phyloP scores from a whole-genome alignment of 2,329 filamentous ascomycete genomes.

The Penicillium concentricum region DNA sequence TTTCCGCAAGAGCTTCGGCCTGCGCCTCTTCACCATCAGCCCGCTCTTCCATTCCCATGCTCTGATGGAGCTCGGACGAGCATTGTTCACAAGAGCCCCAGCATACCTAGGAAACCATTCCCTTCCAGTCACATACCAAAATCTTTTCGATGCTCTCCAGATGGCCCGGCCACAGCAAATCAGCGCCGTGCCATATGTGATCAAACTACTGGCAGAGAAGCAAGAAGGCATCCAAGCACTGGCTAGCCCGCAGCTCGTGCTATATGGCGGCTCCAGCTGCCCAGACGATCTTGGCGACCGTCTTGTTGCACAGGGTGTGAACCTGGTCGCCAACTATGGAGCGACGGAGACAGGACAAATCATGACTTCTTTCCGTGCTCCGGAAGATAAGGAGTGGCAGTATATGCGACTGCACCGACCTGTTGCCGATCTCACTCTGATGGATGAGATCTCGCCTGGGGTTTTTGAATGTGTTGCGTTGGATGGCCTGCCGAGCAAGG shows the following conservation, averaged over 20 bases:
- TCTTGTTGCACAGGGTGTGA: slow-evolving; percentile 54
- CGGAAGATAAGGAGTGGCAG: slow-evolving; percentile 59
- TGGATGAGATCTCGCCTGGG: slow-evolving; percentile 37
- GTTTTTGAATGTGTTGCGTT: slow-evolving; percentile 41
- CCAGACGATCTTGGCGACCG: slow-evolving; percentile 59
- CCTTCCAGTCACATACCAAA: slow-evolving; percentile 54
- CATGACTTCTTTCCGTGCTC: slow-evolving; percentile 58
- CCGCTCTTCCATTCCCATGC: slow-evolving; percentile 62
- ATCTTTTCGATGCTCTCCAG: slow-evolving; percentile 39
- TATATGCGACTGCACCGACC: slow-evolving; percentile 51
- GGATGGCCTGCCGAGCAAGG: slow-evolving; percentile 38
- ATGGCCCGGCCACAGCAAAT: slow-evolving; percentile 38
- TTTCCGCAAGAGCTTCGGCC: slow-evolving; percentile 44
- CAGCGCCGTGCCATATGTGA: slow-evolving; percentile 61
- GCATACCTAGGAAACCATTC: slow-evolving; percentile 56
- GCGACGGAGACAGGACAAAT: slow-evolving; percentile 61
- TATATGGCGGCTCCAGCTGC: slow-evolving; percentile 57
- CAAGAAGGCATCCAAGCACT: slow-evolving; percentile 53
- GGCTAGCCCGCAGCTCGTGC: slow-evolving; percentile 49
- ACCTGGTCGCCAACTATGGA: slow-evolving; percentile 42
- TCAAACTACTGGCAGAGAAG: slow-evolving; percentile 62
- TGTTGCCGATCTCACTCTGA: slow-evolving; percentile 44
- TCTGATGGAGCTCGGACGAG: slow-evolving; percentile 53
- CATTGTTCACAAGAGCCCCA: slow-evolving; percentile 51
- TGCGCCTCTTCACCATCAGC: slow-evolving; percentile 54